Evolutionary conservation across 192 early-diverging fungal species (phyloP), one percentile per base, ranked within the genome.

Genomic region (Backusella parvicylindrica): DNA sequence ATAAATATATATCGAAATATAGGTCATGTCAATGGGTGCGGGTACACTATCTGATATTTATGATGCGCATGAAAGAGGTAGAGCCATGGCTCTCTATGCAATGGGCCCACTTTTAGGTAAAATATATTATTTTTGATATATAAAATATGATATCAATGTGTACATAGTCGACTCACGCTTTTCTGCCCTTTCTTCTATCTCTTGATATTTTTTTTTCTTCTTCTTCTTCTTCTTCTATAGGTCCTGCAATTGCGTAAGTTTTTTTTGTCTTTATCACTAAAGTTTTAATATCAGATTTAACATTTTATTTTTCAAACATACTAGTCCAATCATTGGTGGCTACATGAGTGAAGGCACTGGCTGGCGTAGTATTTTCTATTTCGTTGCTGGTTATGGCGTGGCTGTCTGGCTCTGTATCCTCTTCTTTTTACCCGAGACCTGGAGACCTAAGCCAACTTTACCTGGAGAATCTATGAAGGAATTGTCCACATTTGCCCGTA

Each of bases 291-390:
- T 18, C 4, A 60, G 7, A 31, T 53, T 60, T n/a, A 37, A 5
- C 36, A 37, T 37, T 37, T 60, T 11, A 21, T 35, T 11, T 53
- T 6, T 30, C 21, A 28, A 7, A 38, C 12, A n/a, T 72, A 32
- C n/a, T 64, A 67, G 75, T 31, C 68, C 75, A 16, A 66, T 76
- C 7, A 63, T 76, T 53, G 75, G 75, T 11, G 75, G 75, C 0
- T 8, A 18, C 6, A 23, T 76, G 38, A 71, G 23, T 18, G 31
- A 76, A 37, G 28, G 15, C 3, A 13, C 13, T 4, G 67, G 75
- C 4, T 77, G 75, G 75, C 69, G 69, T 3, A 71, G 68, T 60
- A 64, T 68, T 12, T 77, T 77, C 64, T 77, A 69, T 23, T 77
- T 77, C 37, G 47, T 77, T 31, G 32, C 69, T 3, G 75, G 21